Base-by-base conservation (phyloP, 768 basidiomycete genomes). In the Auricularia cornea region DNA sequence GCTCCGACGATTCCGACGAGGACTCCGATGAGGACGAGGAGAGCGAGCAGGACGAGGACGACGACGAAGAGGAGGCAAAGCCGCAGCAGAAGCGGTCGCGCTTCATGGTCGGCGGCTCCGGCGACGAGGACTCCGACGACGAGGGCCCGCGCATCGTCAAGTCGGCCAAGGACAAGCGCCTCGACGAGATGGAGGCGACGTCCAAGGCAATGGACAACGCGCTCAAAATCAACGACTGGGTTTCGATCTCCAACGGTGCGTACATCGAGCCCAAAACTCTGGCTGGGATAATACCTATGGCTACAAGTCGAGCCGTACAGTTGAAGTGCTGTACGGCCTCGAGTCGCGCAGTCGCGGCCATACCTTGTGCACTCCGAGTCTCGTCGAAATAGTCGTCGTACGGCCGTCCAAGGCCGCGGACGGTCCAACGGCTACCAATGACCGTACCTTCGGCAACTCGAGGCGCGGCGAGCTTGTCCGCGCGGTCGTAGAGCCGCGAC, bases 161-260 rank as follows among this genome's bases (percentile, higher is more conserved):
- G 74, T 93, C 91, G 71, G 95, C 96, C 44, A 89, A 89, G 69
- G 92, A 95, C 75, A 95, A 92, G 74, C 82, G 95, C 61, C 75
- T 94, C 71, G 93, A 89, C 59, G 97, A 98, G 81, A 95, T 98
- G 86, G 95, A 98, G 74, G 85, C 85, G 1, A 89, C 89, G 3
- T 92, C 92, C 62, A 94, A 89, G 76, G 80, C 80, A 57, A 97
- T 98, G 79, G 92, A 96, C 57, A 98, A 99, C 72, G 94, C 89
- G 23, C 80, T 91, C 66, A 96, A 92, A 81, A 95, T 96, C 68
- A 96, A 95, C 70, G 94, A 99, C 76, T 99, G 97, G 97, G 87
- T 88, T 29, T 86, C 85, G 31, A 95, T 94, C 69, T 92, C 90
- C 26, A 88, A 83, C 64, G 95, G 95, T 94, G 69, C 62, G 85